These are phyloP conservation scores for Sarcodon sp. DNA, from an alignment of 768 basidiomycete species.

Conservation along the genomic window DNA sequence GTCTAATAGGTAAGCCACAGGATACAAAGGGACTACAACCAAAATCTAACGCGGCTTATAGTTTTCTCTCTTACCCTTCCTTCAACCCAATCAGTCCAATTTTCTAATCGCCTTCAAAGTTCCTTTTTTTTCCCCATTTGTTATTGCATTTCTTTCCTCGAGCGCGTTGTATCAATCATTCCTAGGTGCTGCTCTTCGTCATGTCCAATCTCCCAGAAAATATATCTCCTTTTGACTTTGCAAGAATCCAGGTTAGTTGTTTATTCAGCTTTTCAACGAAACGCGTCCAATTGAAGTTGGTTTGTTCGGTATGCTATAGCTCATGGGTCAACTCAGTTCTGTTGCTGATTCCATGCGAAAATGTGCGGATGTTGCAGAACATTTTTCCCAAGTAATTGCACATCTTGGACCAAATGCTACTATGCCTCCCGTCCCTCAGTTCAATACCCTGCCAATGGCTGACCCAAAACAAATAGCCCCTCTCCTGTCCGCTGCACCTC, in stretches of 20 bases:
- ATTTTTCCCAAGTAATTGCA: slow-evolving; percentile 37
- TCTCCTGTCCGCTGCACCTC: slow-evolving; percentile 7
- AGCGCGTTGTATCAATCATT: too few relatives aligned
- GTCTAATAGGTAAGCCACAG: too few relatives aligned
- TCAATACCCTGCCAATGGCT: neutral
- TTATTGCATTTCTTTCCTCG: slow-evolving; percentile 1
- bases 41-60: slow-evolving; percentile 22
- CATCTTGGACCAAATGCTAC: slow-evolving; percentile 9
- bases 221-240: slow-evolving; percentile 15
- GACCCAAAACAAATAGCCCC: slow-evolving; percentile 3
- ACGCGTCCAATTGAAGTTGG: too few relatives aligned
- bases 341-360: slow-evolving; percentile 55
- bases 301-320: slow-evolving; percentile 20
- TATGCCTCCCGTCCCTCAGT: slow-evolving; percentile 8
- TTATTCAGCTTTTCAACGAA: too few relatives aligned
- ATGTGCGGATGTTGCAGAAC: slow-evolving; percentile 46
- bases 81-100: slow-evolving; percentile 7
- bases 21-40: slow-evolving; percentile 3
- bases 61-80: slow-evolving; percentile 21
- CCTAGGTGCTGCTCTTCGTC: neutral
- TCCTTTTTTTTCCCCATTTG: neutral
- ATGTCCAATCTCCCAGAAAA: slow-evolving; percentile 11
- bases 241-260: slow-evolving; percentile 16
- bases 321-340: slow-evolving; percentile 36
- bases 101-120: neutral